phyloP scores from a whole-genome alignment of 1,139 yeast genomes.

The Protomyces arabidopsidicola region DNA sequence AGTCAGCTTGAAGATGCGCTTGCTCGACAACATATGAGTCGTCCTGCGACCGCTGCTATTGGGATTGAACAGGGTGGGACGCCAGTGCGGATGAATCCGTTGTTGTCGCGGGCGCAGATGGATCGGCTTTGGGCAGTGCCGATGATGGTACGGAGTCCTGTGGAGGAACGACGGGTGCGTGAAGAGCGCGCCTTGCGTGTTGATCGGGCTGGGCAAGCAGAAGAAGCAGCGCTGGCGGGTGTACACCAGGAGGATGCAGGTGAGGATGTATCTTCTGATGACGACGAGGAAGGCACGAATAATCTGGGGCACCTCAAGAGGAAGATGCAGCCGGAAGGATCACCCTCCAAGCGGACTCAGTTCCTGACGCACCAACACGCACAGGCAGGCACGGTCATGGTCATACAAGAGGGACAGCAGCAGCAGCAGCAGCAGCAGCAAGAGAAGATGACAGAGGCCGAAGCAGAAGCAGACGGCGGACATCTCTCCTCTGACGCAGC shows the following conservation, averaged over 20 bases:
- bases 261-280: not conserved
- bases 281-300: not conserved
- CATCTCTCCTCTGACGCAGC: not conserved
- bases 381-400: not conserved
- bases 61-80: not conserved
- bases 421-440: not conserved
- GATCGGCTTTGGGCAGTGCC: not conserved
- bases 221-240: not conserved
- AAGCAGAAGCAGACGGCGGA: not conserved
- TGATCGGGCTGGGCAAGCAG: not conserved
- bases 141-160: not conserved
- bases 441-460: not conserved
- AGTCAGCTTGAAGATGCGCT: conserved; percentile 1
- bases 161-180: not conserved
- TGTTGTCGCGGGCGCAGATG: not conserved
- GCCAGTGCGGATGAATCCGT: not conserved
- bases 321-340: not conserved
- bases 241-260: not conserved
- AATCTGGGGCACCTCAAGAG: not conserved
- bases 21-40: not conserved
- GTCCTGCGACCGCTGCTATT: not conserved
- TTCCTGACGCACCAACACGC: not conserved
- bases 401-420: not conserved
- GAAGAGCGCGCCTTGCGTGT: not conserved
- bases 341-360: not conserved